phyloP scores from a whole-genome alignment of 768 basidiomycete genomes.

The Lactarius hengduanensis region DNA sequence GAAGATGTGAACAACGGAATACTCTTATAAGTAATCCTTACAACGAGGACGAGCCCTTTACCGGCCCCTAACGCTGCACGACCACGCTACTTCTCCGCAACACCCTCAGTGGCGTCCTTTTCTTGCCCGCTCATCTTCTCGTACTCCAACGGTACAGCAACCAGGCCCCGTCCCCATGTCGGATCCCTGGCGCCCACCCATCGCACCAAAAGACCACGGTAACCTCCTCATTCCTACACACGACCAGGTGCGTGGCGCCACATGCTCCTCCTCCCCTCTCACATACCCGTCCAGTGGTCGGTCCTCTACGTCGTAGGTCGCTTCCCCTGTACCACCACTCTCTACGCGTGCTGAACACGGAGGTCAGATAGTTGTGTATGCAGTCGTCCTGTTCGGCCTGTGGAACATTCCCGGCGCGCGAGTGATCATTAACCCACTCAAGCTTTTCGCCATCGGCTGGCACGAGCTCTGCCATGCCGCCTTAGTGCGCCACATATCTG shows the following conservation, averaged over 20 bases:
- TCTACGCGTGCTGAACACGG: slow-evolving; percentile 13
- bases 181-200: slow-evolving; percentile 7
- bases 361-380: slow-evolving; percentile 73
- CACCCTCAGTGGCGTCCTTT: slow-evolving; percentile 12
- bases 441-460: slow-evolving; percentile 85
- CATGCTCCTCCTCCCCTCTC: neutral
- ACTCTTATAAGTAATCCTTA: slow-evolving; percentile 15
- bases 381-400: slow-evolving; percentile 81
- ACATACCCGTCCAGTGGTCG: slow-evolving; percentile 50
- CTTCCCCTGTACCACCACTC: slow-evolving; percentile 11
- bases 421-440: slow-evolving; percentile 78
- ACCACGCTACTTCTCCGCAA: slow-evolving; percentile 4
- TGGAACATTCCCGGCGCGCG: slow-evolving; percentile 85
- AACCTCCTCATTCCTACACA: slow-evolving; percentile 19
- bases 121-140: neutral
- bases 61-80: neutral
- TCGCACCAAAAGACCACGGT: slow-evolving; percentile 6
- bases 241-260: slow-evolving; percentile 24
- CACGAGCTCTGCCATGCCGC: slow-evolving; percentile 86
- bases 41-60: slow-evolving; percentile 8
- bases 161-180: slow-evolving; percentile 15
- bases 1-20: neutral
- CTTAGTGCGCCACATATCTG: slow-evolving; percentile 48
- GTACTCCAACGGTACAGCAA: neutral
- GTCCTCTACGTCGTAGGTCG: slow-evolving; percentile 69